Base-by-base conservation (phyloP, 495 filamentous ascomycete genomes). In the Cudoniella acicularis region DNA sequence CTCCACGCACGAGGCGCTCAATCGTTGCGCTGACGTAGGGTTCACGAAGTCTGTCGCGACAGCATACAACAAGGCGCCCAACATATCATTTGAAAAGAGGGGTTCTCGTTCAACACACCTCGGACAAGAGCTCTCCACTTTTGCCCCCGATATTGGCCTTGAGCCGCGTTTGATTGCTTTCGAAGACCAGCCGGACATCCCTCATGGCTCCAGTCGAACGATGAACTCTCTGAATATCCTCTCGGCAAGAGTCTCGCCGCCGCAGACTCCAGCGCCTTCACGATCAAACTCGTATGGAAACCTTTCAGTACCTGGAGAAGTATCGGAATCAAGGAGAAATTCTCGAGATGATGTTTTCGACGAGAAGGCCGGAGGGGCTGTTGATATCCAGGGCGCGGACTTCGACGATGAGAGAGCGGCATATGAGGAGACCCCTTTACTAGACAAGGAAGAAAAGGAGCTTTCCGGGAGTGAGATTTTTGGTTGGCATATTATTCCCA, bases 221-320 rank as follows among this genome's bases (percentile, higher is more conserved):
- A 98, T 98, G 93, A 97, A 98, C 87, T 96, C 93, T 68, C 77
- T 98, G 78, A 96, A 96, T 74, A 89, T 96, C 72, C 81, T 98
- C 72, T 95, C 91, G 63, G 83, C 89, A 70, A 86, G 89, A 77
- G 90, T 94, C 57, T 82, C 80, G 63, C 80, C 79, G 59, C 69
- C 79, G 47, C 70, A 79, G 61, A 83, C 78, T 66, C 77, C 79
- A 13, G 69, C 71, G 41, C 84, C 84, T 52, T 80, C 83, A 56
- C 79, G 87, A 73, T 84, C 85, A 54, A 87, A 83, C 64, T 89
- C 86, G 13, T 77, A 87, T 59, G 80, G 78, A 59, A 80, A 85
- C 27, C 72, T 80, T 41, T 69, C 77, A 57, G 69, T 76, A 17
- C 69, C 79, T 27, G 69, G 75, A 30, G 67, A 70, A 17, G 54